Percentiles rank a stretch among this genome's conserved stretches.
These are phyloP conservation scores for Pisolithus albus DNA, from an alignment of 768 basidiomycete species.

Conservation along the genomic window DNA sequence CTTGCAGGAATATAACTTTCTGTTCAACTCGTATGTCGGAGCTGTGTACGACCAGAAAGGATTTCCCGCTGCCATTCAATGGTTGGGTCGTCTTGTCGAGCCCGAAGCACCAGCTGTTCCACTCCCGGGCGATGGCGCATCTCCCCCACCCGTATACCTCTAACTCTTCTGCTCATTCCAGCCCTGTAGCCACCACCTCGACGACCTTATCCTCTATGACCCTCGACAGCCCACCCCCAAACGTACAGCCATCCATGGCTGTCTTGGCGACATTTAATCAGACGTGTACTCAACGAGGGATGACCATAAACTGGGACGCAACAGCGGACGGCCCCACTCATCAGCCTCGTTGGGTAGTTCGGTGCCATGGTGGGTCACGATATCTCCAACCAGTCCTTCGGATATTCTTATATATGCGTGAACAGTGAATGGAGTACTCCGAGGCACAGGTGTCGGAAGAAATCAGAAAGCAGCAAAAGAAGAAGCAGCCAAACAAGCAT, in stretches of 20 bases:
- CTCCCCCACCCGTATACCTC: constrained; percentile 23
- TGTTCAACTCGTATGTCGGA: constrained; percentile 59
- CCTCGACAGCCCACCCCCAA: constrained; percentile 8
- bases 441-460: constrained; percentile 45
- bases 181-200: constrained; percentile 13
- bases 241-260: constrained; percentile 24
- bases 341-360: constrained; percentile 51
- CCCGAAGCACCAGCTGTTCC: constrained; percentile 31
- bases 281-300: constrained; percentile 42
- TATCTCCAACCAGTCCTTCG: neutral
- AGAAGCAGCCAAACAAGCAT: constrained; percentile 58
- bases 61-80: constrained; percentile 39
- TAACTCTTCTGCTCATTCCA: constrained; percentile 4
- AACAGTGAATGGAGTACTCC: constrained; percentile 45
- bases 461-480: constrained; percentile 65
- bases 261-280: constrained; percentile 47
- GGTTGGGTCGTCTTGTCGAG: constrained; percentile 54
- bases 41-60: constrained; percentile 60
- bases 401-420: neutral
- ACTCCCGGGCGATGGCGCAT: constrained; percentile 13
- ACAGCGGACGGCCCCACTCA: constrained; percentile 46
- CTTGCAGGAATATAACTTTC: constrained; percentile 45
- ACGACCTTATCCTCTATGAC: constrained; percentile 4
- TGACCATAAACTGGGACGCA: constrained; percentile 41
- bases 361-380: constrained; percentile 40